Percentiles rank a stretch among this genome's conserved stretches.
phyloP scores from a whole-genome alignment of 164 flowering plant genomes.

The Piper longum region DNA sequence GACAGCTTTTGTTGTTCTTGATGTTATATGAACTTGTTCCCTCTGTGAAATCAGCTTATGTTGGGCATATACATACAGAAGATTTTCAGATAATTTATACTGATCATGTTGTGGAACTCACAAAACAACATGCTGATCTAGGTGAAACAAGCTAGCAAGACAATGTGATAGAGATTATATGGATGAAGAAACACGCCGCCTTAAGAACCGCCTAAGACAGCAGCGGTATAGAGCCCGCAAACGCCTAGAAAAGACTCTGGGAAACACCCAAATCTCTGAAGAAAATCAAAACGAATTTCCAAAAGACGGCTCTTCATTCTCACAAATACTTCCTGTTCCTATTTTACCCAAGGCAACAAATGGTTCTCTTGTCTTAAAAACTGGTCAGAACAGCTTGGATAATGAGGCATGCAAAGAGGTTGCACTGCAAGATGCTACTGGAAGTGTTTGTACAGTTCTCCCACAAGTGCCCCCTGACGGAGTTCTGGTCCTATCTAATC shows the following conservation, averaged over 20 bases:
- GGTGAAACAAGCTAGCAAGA: not conserved
- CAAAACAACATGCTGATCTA: not conserved
- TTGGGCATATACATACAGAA: not conserved
- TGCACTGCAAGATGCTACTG: not conserved
- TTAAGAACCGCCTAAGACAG: slow-evolving; percentile 21
- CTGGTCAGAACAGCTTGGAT: not conserved
- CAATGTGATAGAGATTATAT: slow-evolving; percentile 9
- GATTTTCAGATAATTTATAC: not conserved
- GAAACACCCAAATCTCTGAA: not conserved
- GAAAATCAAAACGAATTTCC: not conserved
- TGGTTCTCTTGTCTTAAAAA: not conserved
- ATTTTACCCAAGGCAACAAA: slow-evolving; percentile 3
- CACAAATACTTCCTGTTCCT: not conserved
- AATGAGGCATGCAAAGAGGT: not conserved
- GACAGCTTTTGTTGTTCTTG: not conserved
- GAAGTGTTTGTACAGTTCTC: not conserved
- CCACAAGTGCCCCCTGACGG: not conserved
- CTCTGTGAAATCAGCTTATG: not conserved
- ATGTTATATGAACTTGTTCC: not conserved
- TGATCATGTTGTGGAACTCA: too few relatives aligned
- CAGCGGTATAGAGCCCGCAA: slow-evolving; percentile 21
- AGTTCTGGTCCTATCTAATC: not conserved
- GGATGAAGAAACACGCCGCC: slow-evolving; percentile 13
- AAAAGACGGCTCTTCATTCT: slow-evolving; percentile 4
- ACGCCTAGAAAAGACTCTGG: slow-evolving; percentile 15